These are phyloP conservation scores for Fusarium armeniacum DNA, from an alignment of 2,329 filamentous ascomycete genomes.

Conservation along the genomic window DNA sequence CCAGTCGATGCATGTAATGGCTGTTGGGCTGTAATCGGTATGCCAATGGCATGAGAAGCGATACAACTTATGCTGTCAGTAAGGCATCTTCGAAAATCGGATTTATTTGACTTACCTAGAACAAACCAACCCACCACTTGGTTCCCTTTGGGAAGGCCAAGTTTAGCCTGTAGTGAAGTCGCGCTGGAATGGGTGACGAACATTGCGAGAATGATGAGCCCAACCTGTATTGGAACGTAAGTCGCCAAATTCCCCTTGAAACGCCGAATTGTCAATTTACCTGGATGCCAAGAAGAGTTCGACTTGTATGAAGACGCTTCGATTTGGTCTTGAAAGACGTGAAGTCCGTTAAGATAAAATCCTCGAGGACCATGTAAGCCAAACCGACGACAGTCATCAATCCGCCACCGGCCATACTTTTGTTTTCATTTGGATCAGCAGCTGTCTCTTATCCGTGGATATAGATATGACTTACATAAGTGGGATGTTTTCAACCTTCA, in stretches of 20 bases:
- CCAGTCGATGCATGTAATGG: slow-evolving; percentile 90
- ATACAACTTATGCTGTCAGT: slow-evolving; percentile 67
- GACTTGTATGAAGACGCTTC: slow-evolving; percentile 63
- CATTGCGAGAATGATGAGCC: slow-evolving; percentile 84
- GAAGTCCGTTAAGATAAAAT: slow-evolving; percentile 66
- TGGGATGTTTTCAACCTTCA: slow-evolving; percentile 82
- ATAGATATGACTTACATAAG: slow-evolving; percentile 72
- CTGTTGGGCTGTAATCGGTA: slow-evolving; percentile 84
- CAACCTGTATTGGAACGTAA: slow-evolving; percentile 64
- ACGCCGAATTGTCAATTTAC: slow-evolving; percentile 54
- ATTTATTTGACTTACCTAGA: slow-evolving; percentile 66
- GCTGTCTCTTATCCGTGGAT: background rate
- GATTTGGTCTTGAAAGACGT: slow-evolving; percentile 46
- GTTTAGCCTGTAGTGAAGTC: slow-evolving; percentile 85
- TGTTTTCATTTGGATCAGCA: slow-evolving; percentile 26
- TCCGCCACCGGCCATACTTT: slow-evolving; percentile 78
- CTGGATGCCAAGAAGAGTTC: slow-evolving; percentile 76
- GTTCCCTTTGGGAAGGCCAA: slow-evolving; percentile 88
- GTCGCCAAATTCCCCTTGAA: background rate
- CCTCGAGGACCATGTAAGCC: slow-evolving; percentile 84
- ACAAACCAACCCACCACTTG: slow-evolving; percentile 88
- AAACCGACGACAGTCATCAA: slow-evolving; percentile 84
- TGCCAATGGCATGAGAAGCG: slow-evolving; percentile 83
- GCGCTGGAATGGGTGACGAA: slow-evolving; percentile 88
- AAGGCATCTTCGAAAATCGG: background rate